Evolutionary conservation across 495 filamentous ascomycete genomes (phyloP).

Genomic region (Aspergillus haitiensis): DNA sequence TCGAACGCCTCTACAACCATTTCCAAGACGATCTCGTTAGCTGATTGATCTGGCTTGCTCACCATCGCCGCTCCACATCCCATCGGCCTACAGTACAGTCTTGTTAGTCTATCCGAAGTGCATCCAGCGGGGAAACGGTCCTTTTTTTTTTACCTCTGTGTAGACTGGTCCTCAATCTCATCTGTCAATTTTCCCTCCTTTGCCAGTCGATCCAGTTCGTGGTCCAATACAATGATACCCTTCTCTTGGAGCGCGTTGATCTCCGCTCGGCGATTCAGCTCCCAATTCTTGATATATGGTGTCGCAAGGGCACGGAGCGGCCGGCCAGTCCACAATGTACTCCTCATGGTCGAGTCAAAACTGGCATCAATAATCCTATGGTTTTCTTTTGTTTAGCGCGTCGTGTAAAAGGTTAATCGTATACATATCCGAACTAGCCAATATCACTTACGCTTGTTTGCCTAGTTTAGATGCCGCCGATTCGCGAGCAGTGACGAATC

Average conservation of each 20-base stretch:
- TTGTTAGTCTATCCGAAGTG: neutral
- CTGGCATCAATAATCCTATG: constrained; percentile 4
- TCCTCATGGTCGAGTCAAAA: constrained; percentile 4
- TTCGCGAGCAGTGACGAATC: constrained; percentile 64
- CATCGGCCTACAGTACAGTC: neutral
- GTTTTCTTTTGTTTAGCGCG: too few species aligned
- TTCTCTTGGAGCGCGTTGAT: neutral
- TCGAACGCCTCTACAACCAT: neutral
- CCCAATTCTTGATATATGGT: neutral
- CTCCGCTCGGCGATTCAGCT: neutral
- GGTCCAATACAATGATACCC: neutral
- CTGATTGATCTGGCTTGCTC: constrained; percentile 4
- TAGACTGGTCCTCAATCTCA: constrained; percentile 1
- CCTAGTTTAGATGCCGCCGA: neutral
- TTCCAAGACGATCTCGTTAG: neutral
- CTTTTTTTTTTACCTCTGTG: neutral
- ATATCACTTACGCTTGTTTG: neutral
- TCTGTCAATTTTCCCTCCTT: neutral
- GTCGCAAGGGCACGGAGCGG: neutral
- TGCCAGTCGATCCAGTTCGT: neutral
- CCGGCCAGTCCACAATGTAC: constrained; percentile 2
- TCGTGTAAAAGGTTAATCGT: too few species aligned
- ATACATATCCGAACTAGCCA: too few species aligned
- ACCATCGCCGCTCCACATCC: constrained; percentile 7
- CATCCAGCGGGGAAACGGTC: neutral